These are phyloP conservation scores for Colletotrichum sp. DNA, from an alignment of 2,329 filamentous ascomycete species.

Conservation along the genomic window DNA sequence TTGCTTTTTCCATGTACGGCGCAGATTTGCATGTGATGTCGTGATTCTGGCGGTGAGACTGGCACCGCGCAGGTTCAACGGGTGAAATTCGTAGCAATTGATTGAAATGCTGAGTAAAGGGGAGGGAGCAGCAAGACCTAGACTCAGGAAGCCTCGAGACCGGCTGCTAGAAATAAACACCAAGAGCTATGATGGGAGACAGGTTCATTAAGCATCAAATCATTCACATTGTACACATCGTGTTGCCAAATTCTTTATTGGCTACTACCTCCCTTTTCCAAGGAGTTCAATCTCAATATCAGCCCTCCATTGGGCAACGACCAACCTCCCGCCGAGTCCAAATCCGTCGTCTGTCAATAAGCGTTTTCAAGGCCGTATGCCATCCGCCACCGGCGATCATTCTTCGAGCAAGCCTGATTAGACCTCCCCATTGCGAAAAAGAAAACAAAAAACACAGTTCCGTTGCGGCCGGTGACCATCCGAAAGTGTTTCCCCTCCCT, in stretches of 20 bases:
- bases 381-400: conserved; percentile 17
- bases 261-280: conserved; percentile 20
- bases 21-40: not conserved
- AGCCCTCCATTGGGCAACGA: conserved; percentile 21
- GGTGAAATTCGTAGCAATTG: rapidly evolving
- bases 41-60: not conserved
- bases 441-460: conserved; percentile 24
- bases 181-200: not conserved
- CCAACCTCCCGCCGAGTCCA: conserved; percentile 17
- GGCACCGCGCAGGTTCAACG: not conserved
- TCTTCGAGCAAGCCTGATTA: conserved; percentile 18
- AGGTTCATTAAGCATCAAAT: not conserved
- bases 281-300: conserved; percentile 23
- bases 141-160: not conserved
- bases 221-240: not conserved
- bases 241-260: conserved; percentile 18
- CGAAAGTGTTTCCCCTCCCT: conserved; percentile 23
- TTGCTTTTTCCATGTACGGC: not conserved
- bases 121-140: rapidly evolving
- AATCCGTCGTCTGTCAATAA: conserved; percentile 12
- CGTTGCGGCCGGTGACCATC: conserved; percentile 21
- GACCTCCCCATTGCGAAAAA: conserved; percentile 20
- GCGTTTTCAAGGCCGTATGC: conserved; percentile 21
- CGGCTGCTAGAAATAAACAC: not conserved
- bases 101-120: rapidly evolving